Evolutionary conservation across 2,329 filamentous ascomycete species (phyloP).

Genomic region (Xylaria sp.): DNA sequence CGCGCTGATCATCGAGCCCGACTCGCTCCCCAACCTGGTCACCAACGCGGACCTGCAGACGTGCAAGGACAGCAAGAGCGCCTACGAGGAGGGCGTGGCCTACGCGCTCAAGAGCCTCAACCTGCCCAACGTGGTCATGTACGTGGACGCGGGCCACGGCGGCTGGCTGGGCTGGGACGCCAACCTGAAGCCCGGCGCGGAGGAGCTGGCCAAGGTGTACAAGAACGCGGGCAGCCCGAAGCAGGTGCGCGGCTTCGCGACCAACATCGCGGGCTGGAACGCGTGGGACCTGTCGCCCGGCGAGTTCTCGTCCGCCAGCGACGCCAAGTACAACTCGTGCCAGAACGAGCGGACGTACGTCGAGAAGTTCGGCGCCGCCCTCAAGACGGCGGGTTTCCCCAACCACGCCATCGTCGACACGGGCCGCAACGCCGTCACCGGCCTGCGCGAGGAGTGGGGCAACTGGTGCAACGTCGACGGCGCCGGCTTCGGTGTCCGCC

Average conservation of each 20-base stretch:
- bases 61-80: slow-evolving; percentile 59
- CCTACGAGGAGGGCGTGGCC: slow-evolving; percentile 62
- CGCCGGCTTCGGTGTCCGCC: slow-evolving; percentile 68
- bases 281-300: slow-evolving; percentile 53
- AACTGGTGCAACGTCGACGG: slow-evolving; percentile 71
- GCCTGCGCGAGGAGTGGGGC: slow-evolving; percentile 64
- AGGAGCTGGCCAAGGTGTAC: slow-evolving; percentile 62
- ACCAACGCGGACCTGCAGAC: slow-evolving; percentile 65
- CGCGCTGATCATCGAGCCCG: slow-evolving; percentile 64
- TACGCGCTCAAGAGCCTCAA: slow-evolving; percentile 66
- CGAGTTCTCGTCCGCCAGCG: slow-evolving; percentile 52
- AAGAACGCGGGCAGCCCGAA: slow-evolving; percentile 63
- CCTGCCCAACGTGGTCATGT: slow-evolving; percentile 69
- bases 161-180: slow-evolving; percentile 70
- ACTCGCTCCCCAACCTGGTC: slow-evolving; percentile 69
- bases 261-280: slow-evolving; percentile 70
- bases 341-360: slow-evolving; percentile 70
- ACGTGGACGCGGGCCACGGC: slow-evolving; percentile 68
- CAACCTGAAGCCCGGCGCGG: slow-evolving; percentile 63
- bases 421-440: slow-evolving; percentile 57
- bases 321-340: slow-evolving; percentile 59
- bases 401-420: slow-evolving; percentile 54
- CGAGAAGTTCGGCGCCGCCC: slow-evolving; percentile 73
- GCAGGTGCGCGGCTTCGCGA: slow-evolving; percentile 65
- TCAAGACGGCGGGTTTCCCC: slow-evolving; percentile 61